A percentile compares a stretch with the other conserved stretches of the same genome.
Evolutionary conservation across 2,329 filamentous ascomycete genomes (phyloP).

Genomic region (Elsinoe necatrix): DNA sequence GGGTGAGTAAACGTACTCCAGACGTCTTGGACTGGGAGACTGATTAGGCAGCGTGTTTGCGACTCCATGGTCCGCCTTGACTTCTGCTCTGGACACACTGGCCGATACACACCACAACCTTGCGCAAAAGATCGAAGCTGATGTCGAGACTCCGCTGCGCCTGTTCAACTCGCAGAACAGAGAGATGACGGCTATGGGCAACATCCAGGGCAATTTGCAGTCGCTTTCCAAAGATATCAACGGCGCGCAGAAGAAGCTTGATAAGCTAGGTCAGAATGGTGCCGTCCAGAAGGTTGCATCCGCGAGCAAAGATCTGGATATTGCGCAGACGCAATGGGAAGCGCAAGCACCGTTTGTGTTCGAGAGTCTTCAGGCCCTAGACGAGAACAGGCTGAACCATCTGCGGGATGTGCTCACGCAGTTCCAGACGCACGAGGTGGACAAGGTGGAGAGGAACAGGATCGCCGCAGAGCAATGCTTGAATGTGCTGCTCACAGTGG

Average conservation of each 20-base stretch:
- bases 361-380: constrained; percentile 81
- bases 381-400: constrained; percentile 83
- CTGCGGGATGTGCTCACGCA: constrained; percentile 86
- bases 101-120: constrained; percentile 77
- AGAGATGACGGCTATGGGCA: constrained; percentile 73
- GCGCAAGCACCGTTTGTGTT: constrained; percentile 92
- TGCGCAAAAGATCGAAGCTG: constrained; percentile 72
- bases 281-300: constrained; percentile 69
- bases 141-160: constrained; percentile 78
- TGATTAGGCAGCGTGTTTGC: constrained; percentile 65
- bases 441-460: constrained; percentile 70
- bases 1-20: constrained; percentile 54
- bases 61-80: constrained; percentile 79
- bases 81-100: constrained; percentile 68
- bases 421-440: constrained; percentile 84
- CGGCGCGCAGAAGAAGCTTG: constrained; percentile 71
- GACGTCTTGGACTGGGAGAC: background rate
- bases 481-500: constrained; percentile 74
- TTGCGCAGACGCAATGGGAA: constrained; percentile 79
- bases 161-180: constrained; percentile 61
- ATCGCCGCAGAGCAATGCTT: constrained; percentile 70
- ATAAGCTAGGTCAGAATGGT: constrained; percentile 74
- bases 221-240: constrained; percentile 78
- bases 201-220: constrained; percentile 72
- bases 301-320: constrained; percentile 64